Conservation (phyloP, 129 eudicot genomes). For the Flaveria brownii region DNA sequence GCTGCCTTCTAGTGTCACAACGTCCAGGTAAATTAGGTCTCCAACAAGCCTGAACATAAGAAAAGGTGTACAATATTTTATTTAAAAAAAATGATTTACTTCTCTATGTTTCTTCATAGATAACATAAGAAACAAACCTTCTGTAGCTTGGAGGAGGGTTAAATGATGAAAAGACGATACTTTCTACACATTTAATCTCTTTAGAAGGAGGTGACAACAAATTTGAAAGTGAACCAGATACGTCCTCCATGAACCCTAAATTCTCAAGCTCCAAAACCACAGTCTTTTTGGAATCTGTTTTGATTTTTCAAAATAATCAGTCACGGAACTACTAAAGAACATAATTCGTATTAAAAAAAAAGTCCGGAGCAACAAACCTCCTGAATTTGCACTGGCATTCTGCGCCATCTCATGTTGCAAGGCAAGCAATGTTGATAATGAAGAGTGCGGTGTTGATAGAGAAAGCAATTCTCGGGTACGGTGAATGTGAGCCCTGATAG, state of each 20-base stretch:
- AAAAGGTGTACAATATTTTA: not conserved
- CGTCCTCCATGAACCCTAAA: slow-evolving; percentile 89
- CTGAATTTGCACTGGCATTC: slow-evolving; percentile 49
- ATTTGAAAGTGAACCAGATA: slow-evolving; percentile 65
- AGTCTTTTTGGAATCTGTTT: slow-evolving; percentile 54
- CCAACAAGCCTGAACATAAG: slow-evolving; percentile 72
- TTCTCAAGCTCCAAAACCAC: slow-evolving; percentile 76
- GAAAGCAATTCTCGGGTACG: slow-evolving; percentile 92
- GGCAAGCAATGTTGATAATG: slow-evolving; percentile 86
- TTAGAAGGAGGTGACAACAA: slow-evolving; percentile 69
- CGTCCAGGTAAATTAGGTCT: slow-evolving; percentile 86
- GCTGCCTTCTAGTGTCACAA: slow-evolving; percentile 72
- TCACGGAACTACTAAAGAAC: not conserved
- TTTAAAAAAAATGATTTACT: not conserved
- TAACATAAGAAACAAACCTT: slow-evolving; percentile 53
- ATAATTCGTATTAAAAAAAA: not conserved
- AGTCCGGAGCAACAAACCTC: slow-evolving; percentile 48
- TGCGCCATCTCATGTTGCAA: slow-evolving; percentile 69
- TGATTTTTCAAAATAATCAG: slow-evolving; percentile 17
- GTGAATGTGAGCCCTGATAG: slow-evolving; percentile 91
- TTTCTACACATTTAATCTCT: slow-evolving; percentile 87
- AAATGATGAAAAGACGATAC: slow-evolving; percentile 84
- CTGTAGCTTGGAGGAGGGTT: slow-evolving; percentile 97
- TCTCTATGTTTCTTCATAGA: too few species aligned
- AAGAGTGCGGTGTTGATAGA: slow-evolving; percentile 78